Conservation (phyloP, 169 alveolate genomes). For the Cryptosporidium ubiquitum region DNA sequence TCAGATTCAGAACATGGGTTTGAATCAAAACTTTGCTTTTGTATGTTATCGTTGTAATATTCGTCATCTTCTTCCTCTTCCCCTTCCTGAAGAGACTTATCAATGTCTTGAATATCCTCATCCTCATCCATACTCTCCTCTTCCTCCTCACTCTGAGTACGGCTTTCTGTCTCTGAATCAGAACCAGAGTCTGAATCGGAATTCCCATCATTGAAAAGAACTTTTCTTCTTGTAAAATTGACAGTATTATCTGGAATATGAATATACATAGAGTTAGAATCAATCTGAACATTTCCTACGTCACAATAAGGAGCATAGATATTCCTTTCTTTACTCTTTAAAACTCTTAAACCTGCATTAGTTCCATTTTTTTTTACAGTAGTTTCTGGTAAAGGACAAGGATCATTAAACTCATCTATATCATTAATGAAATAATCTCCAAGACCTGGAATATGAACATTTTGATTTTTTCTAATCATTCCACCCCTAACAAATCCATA, state of each 20-base stretch:
- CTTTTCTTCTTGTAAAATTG: conserved; percentile 88
- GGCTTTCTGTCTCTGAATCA: conserved; percentile 58
- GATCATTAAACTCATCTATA: conserved; percentile 84
- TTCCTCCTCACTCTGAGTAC: conserved; percentile 74
- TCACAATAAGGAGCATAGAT: conserved; percentile 98
- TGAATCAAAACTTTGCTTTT: neutral
- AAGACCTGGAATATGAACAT: conserved; percentile 90
- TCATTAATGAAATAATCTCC: conserved; percentile 89
- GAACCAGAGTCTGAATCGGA: conserved; percentile 40
- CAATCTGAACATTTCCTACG: conserved; percentile 94
- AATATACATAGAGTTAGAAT: conserved; percentile 96
- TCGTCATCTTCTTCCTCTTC: conserved; percentile 79
- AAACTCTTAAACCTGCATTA: conserved; percentile 85
- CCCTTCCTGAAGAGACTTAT: conserved; percentile 33
- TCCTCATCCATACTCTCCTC: conserved; percentile 73
- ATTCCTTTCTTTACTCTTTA: conserved; percentile 93
- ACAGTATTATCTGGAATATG: conserved; percentile 95
- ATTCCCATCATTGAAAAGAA: conserved; percentile 42
- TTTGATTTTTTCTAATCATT: conserved; percentile 85
- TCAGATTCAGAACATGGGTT: neutral
- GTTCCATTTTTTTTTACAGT: conserved; percentile 80
- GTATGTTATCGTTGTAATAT: conserved; percentile 61
- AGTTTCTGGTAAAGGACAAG: conserved; percentile 87
- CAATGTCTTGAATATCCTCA: conserved; percentile 68
- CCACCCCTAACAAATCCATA: conserved; percentile 96